phyloP scores from a whole-genome alignment of 2,329 filamentous ascomycete genomes.

The Fusarium sterilihyphosum region DNA sequence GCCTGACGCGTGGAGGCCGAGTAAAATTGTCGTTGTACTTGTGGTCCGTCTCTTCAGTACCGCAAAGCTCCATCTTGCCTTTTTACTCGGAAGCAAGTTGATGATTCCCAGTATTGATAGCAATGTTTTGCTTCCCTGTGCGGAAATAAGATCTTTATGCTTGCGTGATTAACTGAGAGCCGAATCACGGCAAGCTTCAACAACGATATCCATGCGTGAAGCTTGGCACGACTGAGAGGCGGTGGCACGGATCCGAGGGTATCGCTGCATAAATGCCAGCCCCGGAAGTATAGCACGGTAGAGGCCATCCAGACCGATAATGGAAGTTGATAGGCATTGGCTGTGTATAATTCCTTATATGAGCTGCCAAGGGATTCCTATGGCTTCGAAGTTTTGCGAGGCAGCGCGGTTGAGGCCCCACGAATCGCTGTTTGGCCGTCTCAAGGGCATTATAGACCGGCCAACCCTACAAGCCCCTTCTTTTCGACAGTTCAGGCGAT shows the following conservation, averaged over 20 bases:
- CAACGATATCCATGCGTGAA: conserved; percentile 12
- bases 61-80: not conserved
- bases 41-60: not conserved
- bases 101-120: not conserved
- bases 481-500: conserved; percentile 15
- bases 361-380: no score
- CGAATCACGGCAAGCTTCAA: not conserved
- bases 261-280: not conserved
- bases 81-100: not conserved
- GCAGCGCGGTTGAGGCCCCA: not conserved
- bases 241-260: not conserved
- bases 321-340: not conserved
- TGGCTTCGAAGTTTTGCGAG: no score
- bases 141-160: not conserved
- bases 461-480: not conserved
- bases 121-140: not conserved
- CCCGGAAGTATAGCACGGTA: not conserved
- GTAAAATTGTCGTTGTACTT: conserved; percentile 8
- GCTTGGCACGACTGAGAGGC: conserved; percentile 29
- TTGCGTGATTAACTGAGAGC: not conserved
- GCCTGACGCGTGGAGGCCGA: conserved; percentile 23
- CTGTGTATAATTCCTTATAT: not conserved
- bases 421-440: not conserved
- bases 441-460: not conserved
- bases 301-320: not conserved